Base-by-base conservation (phyloP, 1,284 basidiomycete species). In the Lignosus rhinocerotis region DNA sequence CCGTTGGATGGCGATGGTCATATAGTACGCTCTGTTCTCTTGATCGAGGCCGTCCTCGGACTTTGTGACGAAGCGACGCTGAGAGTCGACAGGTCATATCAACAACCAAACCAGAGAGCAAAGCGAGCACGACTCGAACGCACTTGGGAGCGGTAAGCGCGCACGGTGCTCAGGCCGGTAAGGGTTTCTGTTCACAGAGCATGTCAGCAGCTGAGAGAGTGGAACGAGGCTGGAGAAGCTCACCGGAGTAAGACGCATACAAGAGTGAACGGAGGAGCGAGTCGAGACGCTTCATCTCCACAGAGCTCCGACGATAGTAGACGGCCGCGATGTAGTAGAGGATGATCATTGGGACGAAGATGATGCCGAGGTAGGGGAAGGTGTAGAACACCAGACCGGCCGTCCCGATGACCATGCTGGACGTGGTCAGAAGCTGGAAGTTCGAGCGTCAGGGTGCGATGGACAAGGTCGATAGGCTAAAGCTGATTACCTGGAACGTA, bases 11-110 rank as follows among this genome's bases (percentile, higher is more conserved):
- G 82, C 76, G 33, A 89, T 81, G 0, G 88, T 92, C 76, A 94
- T 84, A 67, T 86, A 88, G 71, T 93, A 93, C 0, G 92, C 92
- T 44, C 88, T 76, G 69, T 87, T 87, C 70, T 88, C 83, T 54
- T 81, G 69, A 66, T 88, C 85, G 60, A 87, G 69, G 19, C 81
- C 76, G 53, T 80, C 75, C 49, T 83, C 79, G 42, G 76, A 75
- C 39, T 67, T 73, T 31, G 66, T 66, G 54, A 82, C 68, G 73
- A 88, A 85, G 16, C 80, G 75, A n/a, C 59, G 56, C 71, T 73
- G 52, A 17, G 19, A 14, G 3, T 12, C 44, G 9, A 7, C 43
- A 19, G 3, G 44, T 25, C 41, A 52, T 17, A 16, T 19, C 0
- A 14, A n/a, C n/a, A n/a, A n/a, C n/a, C n/a, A 3, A n/a, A 3